Conservation (phyloP, 495 filamentous ascomycete genomes). For the Hyaloscypha hepaticicola region DNA sequence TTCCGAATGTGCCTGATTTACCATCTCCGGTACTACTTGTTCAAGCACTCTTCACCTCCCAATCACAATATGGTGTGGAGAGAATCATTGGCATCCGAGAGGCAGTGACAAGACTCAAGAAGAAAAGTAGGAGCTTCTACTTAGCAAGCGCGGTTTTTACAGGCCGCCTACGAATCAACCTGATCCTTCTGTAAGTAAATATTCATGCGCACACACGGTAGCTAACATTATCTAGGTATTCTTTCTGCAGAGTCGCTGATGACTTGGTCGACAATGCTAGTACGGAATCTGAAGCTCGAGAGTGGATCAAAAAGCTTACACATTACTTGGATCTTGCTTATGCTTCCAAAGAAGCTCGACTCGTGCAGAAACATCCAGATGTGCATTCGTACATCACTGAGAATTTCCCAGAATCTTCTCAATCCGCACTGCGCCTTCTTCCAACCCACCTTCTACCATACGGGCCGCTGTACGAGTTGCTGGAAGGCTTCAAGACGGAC, state of each 20-base stretch:
- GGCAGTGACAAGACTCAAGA: conserved; percentile 49
- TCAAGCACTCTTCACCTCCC: conserved; percentile 43
- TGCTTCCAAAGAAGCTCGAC: conserved; percentile 17
- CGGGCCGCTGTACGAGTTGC: conserved; percentile 54
- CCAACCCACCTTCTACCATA: conserved; percentile 52
- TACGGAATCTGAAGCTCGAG: conserved; percentile 42
- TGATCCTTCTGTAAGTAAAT: conserved; percentile 54
- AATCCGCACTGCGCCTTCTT: conserved; percentile 50
- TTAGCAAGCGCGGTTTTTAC: conserved; percentile 63
- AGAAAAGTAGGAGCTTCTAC: conserved; percentile 68
- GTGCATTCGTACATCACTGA: conserved; percentile 36
- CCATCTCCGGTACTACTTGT: conserved; percentile 48
- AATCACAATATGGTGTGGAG: conserved; percentile 46
- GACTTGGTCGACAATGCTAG: conserved; percentile 62
- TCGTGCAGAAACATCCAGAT: conserved; percentile 17
- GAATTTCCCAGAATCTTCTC: conserved; percentile 47
- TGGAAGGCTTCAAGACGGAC: conserved; percentile 64
- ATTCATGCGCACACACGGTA: not conserved
- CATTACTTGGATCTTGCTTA: conserved; percentile 49
- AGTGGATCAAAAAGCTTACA: conserved; percentile 52
- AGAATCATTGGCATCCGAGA: conserved; percentile 55
- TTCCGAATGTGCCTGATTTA: conserved; percentile 38
- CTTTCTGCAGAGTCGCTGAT: conserved; percentile 69
- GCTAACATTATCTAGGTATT: conserved; percentile 47
- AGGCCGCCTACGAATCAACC: conserved; percentile 61